Evolutionary conservation across 2,329 filamentous ascomycete species (phyloP), one percentile per base, ranked within the genome.

Genomic region (Rhinocladiella similis): DNA sequence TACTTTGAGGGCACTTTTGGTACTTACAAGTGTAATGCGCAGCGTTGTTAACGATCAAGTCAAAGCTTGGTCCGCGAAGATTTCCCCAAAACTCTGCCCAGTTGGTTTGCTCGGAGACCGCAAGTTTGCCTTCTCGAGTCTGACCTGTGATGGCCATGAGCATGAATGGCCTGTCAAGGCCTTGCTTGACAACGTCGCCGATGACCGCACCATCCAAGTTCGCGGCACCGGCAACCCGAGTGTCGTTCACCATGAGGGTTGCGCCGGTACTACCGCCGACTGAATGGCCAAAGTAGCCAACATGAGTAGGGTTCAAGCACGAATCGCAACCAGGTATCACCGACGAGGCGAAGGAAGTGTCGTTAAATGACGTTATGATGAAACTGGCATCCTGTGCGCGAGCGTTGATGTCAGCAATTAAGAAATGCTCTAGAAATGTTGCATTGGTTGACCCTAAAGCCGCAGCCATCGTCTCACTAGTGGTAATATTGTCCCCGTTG

Each of bases 181-280:
- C 53, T 20, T 47, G n/a, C 33, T 55, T 57, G 27, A 57, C 18
- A 36, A 50, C 50, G 3, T 57, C 33, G 39, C 59, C 47, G 47
- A 66, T 71, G 50, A 72, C 59, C 16, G 50, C 62, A 3, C 72
- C 71, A 48, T 75, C 72, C n/a, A 75, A 56, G 46, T 74, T 72
- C 22, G 70, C 29, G 3, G 64, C 72, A 3, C 68, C 70, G 0
- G 38, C 47, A 47, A 69, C 58, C 13, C 66, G 63, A 12, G 49
- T 12, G 22, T 70, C 65, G n/a, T 59, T 52, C 38, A 64, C 58
- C 38, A 69, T 54, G 3, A 63, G 57, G 2, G 56, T 49, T 20
- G 69, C 57, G 2, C 66, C 66, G 1, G 71, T 66, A 1, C 69
- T 69, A 9, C 72, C 72, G 13, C 72, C 72, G 3, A 73, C 51